Base-by-base conservation (phyloP, 179 eudicot species). In the Actinidia chinensis region DNA sequence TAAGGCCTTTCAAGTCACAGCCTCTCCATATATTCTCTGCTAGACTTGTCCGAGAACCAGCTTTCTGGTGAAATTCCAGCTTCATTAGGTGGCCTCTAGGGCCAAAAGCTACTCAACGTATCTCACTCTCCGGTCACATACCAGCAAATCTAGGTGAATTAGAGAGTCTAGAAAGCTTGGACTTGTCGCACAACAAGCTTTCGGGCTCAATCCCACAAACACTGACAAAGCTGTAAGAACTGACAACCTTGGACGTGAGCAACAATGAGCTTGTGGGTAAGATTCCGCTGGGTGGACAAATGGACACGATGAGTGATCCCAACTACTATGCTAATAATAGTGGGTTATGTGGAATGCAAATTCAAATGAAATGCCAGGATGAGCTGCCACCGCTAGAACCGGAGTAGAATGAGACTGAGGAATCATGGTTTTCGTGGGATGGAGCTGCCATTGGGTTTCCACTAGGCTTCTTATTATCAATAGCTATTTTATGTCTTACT, bases 271-370 rank as follows among this genome's bases (percentile, higher is more conserved):
- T 87, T 12, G 54, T 44, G 23, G 91, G 90, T 68, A 66, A 77
- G 60, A 88, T 88, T 48, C 90, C 90, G 6, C 76, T 58, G 12
- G 87, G 93, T 33, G 79, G 85, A 25, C 90, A 90, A 79, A 76
- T 90, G 80, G 81, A 86, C 73, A 85, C 82, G 42, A 74, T 85
- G 82, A 80, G 83, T 75, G 87, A 88, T 75, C 85, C 83, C 3
- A 78, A 47, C 43, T 77, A 36, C 23, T 90, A 78, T 79, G 87
- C 84, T 23, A 88, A 90, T 73, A 90, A 90, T 71, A 84, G 79
- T 67, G 89, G 90, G 20, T 51, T 90, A 60, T 90, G 93, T 66
- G 90, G 93, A 65, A n/a, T 56, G 71, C 87, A 83, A 79, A 90
- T 90, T 58, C 82, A 56, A 69, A 76, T 90, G 12, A 63, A 68